phyloP scores from a whole-genome alignment of 2,329 filamentous ascomycete genomes.

The Pseudogymnoascus sp. region DNA sequence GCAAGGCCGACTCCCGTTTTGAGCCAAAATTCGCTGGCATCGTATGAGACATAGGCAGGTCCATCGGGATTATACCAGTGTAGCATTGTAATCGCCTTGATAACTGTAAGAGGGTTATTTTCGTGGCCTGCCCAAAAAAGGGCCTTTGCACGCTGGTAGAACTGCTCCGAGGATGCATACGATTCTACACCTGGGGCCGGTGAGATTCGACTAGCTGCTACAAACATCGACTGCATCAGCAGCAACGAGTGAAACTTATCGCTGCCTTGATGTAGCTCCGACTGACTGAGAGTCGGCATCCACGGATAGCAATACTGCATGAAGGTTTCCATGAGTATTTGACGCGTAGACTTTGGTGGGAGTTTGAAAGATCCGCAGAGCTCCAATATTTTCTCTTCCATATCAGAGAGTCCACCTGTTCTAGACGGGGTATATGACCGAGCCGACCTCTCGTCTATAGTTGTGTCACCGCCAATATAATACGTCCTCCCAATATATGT shows the following conservation, averaged over 20 bases:
- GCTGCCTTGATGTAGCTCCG: not conserved
- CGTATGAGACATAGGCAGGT: conserved; percentile 26
- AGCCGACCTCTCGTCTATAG: conserved; percentile 8
- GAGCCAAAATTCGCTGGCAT: not conserved
- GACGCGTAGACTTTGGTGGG: not conserved
- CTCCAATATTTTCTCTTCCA: not conserved
- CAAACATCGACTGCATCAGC: not conserved
- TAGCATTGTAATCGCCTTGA: conserved; percentile 28
- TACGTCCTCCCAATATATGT: conserved; percentile 9
- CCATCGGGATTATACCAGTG: conserved; percentile 32
- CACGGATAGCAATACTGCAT: not conserved
- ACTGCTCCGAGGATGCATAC: not conserved
- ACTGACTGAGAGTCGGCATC: not conserved
- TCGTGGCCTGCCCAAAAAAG: conserved; percentile 30
- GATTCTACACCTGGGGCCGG: not conserved
- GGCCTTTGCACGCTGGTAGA: conserved; percentile 29
- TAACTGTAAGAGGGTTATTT: conserved; percentile 27
- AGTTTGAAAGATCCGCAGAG: not conserved
- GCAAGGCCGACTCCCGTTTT: not conserved
- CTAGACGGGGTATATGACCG: not conserved
- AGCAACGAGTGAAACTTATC: not conserved
- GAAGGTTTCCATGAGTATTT: not conserved
- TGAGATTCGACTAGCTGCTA: not conserved
- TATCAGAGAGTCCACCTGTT: not conserved
- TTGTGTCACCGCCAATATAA: not conserved